Evolutionary conservation across 2,329 filamentous ascomycete genomes (phyloP).

Genomic region (Exutisphaerella laricina): DNA sequence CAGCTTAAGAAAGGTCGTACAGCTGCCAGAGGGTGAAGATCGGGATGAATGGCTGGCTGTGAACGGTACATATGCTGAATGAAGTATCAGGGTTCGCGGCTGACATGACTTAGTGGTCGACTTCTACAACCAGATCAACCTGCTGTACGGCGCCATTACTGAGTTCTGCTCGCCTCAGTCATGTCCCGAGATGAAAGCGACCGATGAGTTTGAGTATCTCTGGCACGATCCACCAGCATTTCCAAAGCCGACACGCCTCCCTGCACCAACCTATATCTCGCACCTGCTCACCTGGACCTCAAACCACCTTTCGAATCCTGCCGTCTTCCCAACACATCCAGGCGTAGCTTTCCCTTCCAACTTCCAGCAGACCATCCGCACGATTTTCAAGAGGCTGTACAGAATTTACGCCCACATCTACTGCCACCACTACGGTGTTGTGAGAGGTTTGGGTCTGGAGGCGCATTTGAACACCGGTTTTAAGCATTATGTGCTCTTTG

Average conservation of each 20-base stretch:
- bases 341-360: conserved; percentile 89
- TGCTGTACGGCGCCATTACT: conserved; percentile 96
- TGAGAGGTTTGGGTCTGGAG: conserved; percentile 89
- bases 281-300: conserved; percentile 98
- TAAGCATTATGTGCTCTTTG: conserved; percentile 98
- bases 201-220: conserved; percentile 96
- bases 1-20: conserved; percentile 91
- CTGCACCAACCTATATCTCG: conserved; percentile 94
- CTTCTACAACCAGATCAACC: conserved; percentile 99
- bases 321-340: conserved; percentile 67
- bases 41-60: conserved; percentile 98
- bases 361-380: conserved; percentile 87
- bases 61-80: conserved; percentile 59
- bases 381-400: conserved; percentile 99
- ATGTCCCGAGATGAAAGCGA: conserved; percentile 99
- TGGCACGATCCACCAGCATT: conserved; percentile 96
- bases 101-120: conserved; percentile 69
- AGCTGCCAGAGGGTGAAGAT: conserved; percentile 94
- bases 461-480: conserved; percentile 98
- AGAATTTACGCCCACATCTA: conserved; percentile 97
- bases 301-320: conserved; percentile 89
- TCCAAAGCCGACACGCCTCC: conserved; percentile 96
- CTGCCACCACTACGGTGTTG: conserved; percentile 95
- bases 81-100: background rate
- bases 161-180: conserved; percentile 97